Percentiles rank a stretch among this genome's conserved stretches.
Evolutionary conservation across 176 grass and related monocot genomes (phyloP).

Genomic region (Guadua angustifolia): DNA sequence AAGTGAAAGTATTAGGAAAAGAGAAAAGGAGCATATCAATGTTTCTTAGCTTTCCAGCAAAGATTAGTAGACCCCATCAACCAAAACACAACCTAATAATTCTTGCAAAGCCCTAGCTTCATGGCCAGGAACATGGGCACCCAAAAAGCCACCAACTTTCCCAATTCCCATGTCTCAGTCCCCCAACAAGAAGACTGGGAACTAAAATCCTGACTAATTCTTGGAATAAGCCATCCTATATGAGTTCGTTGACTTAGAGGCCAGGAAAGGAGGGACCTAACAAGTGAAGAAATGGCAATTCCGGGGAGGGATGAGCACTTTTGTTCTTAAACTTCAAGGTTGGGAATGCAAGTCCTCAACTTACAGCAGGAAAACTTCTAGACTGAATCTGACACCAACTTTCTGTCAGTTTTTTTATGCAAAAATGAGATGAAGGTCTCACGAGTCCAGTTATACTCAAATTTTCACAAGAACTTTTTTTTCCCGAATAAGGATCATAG

Average conservation of each 20-base stretch:
- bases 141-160: slow-evolving; percentile 43
- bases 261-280: slow-evolving; percentile 40
- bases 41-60: slow-evolving; percentile 61
- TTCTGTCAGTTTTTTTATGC: background rate
- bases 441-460: background rate
- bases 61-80: slow-evolving; percentile 48
- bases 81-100: slow-evolving; percentile 41
- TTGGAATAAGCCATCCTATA: background rate
- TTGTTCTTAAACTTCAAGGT: background rate
- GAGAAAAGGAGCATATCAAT: slow-evolving; percentile 26
- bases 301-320: background rate
- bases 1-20: slow-evolving; percentile 18
- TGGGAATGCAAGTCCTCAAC: background rate
- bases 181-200: background rate
- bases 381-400: background rate
- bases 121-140: slow-evolving; percentile 17
- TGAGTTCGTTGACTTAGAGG: slow-evolving; percentile 38
- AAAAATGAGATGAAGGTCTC: background rate
- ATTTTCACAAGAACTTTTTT: background rate
- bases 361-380: background rate
- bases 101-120: slow-evolving; percentile 7
- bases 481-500: too few relatives aligned
- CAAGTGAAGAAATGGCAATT: slow-evolving; percentile 4
- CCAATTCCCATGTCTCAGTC: slow-evolving; percentile 31
- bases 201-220: slow-evolving; percentile 4